Conservation (phyloP, 768 basidiomycete genomes). For the Rhodotorula toruloides region DNA sequence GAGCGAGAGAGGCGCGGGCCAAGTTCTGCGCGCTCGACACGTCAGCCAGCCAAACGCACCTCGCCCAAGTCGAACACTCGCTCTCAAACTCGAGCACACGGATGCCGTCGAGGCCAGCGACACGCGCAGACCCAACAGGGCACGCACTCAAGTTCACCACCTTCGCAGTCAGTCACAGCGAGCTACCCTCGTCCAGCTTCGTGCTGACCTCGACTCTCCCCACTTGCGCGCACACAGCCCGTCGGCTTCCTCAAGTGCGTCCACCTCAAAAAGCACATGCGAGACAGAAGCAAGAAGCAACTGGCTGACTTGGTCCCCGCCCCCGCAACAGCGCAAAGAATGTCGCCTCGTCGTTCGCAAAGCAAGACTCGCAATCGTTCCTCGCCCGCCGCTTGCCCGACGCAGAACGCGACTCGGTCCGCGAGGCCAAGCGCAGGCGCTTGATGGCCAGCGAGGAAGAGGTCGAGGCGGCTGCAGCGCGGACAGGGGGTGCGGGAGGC, state of each 20-base stretch:
- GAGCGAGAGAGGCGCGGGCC: no score
- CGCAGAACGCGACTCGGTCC: constrained; percentile 18
- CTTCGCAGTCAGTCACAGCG: constrained; percentile 18
- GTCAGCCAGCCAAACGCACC: no score
- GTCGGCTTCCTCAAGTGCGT: constrained; percentile 37
- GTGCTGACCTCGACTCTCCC: constrained; percentile 8
- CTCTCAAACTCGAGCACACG: not conserved
- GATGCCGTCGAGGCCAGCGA: not conserved
- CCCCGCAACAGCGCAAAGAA: constrained; percentile 40
- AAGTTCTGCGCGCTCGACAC: no score
- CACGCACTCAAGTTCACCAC: constrained; percentile 20
- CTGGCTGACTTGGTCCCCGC: not conserved
- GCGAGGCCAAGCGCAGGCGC: constrained; percentile 29
- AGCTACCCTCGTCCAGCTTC: no score
- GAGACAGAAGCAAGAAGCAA: not conserved
- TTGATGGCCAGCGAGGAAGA: constrained; percentile 32
- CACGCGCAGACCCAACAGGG: not conserved
- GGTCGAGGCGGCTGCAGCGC: not conserved
- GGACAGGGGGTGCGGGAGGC: not conserved
- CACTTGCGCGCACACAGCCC: constrained; percentile 10
- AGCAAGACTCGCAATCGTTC: constrained; percentile 32
- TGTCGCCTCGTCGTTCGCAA: constrained; percentile 34
- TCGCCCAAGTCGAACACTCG: not conserved
- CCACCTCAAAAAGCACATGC: not conserved
- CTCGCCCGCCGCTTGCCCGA: constrained; percentile 14